A percentile compares a stretch with the other conserved stretches of the same genome.
phyloP scores from a whole-genome alignment of 163 green algal genomes.

The Trebouxiophyceae sp. region DNA sequence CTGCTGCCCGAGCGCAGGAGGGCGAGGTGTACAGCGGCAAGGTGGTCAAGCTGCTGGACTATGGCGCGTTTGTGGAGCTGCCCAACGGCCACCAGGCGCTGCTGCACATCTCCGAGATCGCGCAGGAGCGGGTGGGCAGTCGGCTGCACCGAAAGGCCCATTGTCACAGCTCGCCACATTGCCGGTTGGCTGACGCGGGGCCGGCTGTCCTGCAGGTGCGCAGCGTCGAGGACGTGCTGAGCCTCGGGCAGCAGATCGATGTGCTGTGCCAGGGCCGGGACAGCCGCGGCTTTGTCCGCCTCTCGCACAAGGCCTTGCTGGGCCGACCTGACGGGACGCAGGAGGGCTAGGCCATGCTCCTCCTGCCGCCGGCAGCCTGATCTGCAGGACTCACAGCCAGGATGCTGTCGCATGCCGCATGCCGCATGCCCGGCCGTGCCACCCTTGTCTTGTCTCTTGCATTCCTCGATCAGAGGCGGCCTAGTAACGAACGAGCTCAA shows the following conservation, averaged over 20 bases:
- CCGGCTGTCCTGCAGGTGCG: slow-evolving; percentile 5
- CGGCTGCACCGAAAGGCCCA: no score
- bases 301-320: slow-evolving; percentile 57
- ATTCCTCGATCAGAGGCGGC: no score
- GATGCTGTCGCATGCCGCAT: no score
- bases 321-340: no score
- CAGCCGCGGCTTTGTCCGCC: slow-evolving; percentile 32
- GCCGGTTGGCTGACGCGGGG: no score
- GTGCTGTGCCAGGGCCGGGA: slow-evolving; percentile 52
- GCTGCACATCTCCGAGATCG: slow-evolving; percentile 68
- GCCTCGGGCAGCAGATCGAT: slow-evolving; percentile 39
- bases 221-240: slow-evolving; percentile 42
- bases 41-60: slow-evolving; percentile 57
- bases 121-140: slow-evolving; percentile 25
- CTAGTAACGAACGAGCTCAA: no score
- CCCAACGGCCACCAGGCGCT: slow-evolving; percentile 37
- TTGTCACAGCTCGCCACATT: no score
- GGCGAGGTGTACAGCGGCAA: slow-evolving; percentile 38
- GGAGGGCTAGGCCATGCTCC: no score
- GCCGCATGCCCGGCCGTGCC: no score
- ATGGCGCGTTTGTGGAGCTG: slow-evolving; percentile 60
- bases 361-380: no score
- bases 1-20: slow-evolving; percentile 29
- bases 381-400: no score
- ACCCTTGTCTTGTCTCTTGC: no score